Percentiles rank a stretch among this genome's conserved stretches.
These are phyloP conservation scores for Kwoniella sp. DNA, from an alignment of 768 basidiomycete genomes.

Conservation along the genomic window DNA sequence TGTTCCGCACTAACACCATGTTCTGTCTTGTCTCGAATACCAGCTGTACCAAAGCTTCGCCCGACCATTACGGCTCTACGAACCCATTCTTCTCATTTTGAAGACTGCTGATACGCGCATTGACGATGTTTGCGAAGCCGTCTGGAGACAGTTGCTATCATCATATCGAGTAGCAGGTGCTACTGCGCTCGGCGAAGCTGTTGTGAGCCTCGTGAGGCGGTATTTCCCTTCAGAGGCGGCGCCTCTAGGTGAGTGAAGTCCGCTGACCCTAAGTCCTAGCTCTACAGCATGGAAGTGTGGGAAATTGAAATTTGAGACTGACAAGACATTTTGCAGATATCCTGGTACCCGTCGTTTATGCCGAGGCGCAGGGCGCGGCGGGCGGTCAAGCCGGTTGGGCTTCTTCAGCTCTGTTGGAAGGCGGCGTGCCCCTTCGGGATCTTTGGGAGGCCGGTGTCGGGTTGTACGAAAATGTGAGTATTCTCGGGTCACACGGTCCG, in stretches of 20 bases:
- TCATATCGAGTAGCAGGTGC: conserved; percentile 57
- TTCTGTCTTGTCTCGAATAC: not conserved
- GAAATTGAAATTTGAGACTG: too few relatives aligned
- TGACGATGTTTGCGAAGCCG: conserved; percentile 73
- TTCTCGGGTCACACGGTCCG: too few relatives aligned
- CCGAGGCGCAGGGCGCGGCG: conserved; percentile 68
- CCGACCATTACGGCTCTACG: conserved; percentile 77
- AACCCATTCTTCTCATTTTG: conserved; percentile 83
- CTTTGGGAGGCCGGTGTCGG: conserved; percentile 64
- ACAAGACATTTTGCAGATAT: conserved; percentile 61
- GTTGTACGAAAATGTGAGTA: conserved; percentile 24
- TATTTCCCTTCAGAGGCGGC: conserved; percentile 74
- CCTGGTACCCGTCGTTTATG: conserved; percentile 72
- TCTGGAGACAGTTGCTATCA: conserved; percentile 86
- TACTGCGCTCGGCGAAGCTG: conserved; percentile 29
- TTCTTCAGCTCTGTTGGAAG: conserved; percentile 74
- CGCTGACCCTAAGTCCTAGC: too few relatives aligned
- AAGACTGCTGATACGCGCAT: conserved; percentile 93
- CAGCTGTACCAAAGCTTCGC: conserved; percentile 89
- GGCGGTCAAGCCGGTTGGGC: conserved; percentile 75
- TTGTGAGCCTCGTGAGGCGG: conserved; percentile 68
- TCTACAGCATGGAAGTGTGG: too few relatives aligned
- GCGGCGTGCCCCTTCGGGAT: conserved; percentile 75
- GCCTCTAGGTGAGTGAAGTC: conserved; percentile 34
- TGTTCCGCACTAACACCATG: too few relatives aligned